Percentiles rank a stretch among this genome's conserved stretches.
phyloP scores from a whole-genome alignment of 495 filamentous ascomycete species.

The Cercophora newfieldiana region DNA sequence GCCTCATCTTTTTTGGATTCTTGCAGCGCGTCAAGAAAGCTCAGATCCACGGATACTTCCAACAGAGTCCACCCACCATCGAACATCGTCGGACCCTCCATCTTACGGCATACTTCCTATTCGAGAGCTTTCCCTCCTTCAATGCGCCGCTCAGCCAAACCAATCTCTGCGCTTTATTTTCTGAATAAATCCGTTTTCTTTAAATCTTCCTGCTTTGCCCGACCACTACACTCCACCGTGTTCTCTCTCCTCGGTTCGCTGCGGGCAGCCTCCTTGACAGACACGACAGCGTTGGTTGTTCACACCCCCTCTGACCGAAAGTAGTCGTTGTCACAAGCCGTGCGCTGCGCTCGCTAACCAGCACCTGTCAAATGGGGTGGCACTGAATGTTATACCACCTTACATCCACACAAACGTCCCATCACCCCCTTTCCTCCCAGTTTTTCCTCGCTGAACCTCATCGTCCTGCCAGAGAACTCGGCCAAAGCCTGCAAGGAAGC shows the following conservation, averaged over 20 bases:
- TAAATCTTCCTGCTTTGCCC: not conserved
- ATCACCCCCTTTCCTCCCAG: not conserved
- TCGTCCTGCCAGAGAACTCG: not conserved
- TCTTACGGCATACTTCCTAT: not conserved
- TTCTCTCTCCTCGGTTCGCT: not conserved
- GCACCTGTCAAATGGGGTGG: not conserved
- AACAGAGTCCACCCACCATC: not conserved
- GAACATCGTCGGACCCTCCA: not conserved
- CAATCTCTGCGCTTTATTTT: not conserved
- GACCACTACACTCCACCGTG: no score
- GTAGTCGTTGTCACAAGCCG: no score
- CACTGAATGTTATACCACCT: not conserved
- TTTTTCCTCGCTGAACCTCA: not conserved
- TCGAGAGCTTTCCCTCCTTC: not conserved
- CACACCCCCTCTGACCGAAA: not conserved
- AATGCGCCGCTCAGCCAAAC: not conserved
- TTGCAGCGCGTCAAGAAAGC: not conserved
- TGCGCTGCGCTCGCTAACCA: not conserved
- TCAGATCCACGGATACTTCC: not conserved
- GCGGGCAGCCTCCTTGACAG: not conserved
- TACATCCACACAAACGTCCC: not conserved
- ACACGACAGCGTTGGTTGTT: not conserved
- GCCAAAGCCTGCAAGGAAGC: no score
- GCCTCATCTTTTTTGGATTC: not conserved
- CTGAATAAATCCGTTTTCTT: not conserved